phyloP scores from a whole-genome alignment of 148 eudicot genomes.

The Rhododendron henanense region DNA sequence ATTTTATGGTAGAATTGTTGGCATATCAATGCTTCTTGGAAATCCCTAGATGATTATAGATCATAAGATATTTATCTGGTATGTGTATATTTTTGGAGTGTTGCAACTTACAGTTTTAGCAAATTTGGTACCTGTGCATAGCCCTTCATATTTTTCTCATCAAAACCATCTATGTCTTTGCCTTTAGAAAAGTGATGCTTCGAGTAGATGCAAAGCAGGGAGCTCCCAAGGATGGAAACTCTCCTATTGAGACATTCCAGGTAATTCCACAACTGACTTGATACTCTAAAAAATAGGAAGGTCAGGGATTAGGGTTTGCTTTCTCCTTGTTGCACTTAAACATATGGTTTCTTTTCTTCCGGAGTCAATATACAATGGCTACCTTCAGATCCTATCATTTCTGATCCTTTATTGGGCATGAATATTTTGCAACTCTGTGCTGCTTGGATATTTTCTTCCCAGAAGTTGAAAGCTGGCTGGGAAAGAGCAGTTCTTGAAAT shows the following conservation, averaged over 20 bases:
- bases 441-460: neutral
- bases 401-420: neutral
- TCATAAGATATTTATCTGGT: neutral
- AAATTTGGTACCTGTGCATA: neutral
- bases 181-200: slow-evolving; percentile 94
- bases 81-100: neutral
- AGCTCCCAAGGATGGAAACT: slow-evolving; percentile 91
- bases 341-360: neutral
- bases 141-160: slow-evolving; percentile 6
- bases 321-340: neutral
- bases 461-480: neutral
- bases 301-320: neutral
- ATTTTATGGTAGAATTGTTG: neutral
- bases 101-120: neutral
- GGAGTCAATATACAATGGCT: neutral
- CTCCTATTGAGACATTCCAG: slow-evolving; percentile 88
- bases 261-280: slow-evolving; percentile 29
- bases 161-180: neutral
- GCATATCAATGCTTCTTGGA: neutral
- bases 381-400: neutral
- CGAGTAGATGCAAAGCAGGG: slow-evolving; percentile 98
- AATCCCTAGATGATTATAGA: neutral
- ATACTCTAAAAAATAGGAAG: neutral
- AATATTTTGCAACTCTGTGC: neutral
- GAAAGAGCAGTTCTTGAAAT: neutral